Percentiles rank a stretch among this genome's conserved stretches.
phyloP scores from a whole-genome alignment of 331 rosid genomes.

The Quercus phellos region DNA sequence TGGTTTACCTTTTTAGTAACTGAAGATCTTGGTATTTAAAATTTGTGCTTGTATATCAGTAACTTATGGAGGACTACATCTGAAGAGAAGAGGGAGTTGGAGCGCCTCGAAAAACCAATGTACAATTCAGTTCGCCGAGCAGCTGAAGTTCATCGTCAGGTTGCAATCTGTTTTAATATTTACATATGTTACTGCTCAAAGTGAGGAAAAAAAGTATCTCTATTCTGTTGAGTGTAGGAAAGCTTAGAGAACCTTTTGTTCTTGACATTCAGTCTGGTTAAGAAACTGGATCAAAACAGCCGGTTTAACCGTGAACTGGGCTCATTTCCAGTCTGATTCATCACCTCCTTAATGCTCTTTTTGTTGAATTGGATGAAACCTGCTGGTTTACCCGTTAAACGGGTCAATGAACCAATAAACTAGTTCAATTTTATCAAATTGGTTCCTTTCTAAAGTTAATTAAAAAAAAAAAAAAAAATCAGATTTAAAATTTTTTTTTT shows the following conservation, averaged over 20 bases:
- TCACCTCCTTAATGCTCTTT: too few species aligned
- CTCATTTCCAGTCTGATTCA: neutral
- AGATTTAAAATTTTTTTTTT: neutral
- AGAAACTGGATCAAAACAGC: neutral
- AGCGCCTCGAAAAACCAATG: conserved; percentile 86
- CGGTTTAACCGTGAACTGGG: neutral
- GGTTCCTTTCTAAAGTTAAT: neutral
- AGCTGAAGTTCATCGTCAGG: conserved; percentile 99
- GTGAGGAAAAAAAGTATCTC: neutral
- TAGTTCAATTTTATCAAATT: neutral
- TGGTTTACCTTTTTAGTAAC: conserved; percentile 1
- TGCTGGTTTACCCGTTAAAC: too few species aligned
- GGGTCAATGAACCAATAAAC: neutral
- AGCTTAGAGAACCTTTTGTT: neutral
- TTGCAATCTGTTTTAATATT: conserved; percentile 24
- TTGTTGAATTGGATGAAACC: neutral
- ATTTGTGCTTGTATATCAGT: conserved; percentile 37
- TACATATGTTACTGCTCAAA: neutral
- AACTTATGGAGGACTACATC: conserved; percentile 92
- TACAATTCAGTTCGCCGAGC: conserved; percentile 97
- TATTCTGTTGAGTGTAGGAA: neutral
- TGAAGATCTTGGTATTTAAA: neutral
- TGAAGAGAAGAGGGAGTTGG: conserved; percentile 97
- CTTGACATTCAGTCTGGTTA: neutral
- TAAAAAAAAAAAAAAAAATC: too few species aligned